Conservation (phyloP, 495 filamentous ascomycete genomes). For the Penicillium atrosanguineum region DNA sequence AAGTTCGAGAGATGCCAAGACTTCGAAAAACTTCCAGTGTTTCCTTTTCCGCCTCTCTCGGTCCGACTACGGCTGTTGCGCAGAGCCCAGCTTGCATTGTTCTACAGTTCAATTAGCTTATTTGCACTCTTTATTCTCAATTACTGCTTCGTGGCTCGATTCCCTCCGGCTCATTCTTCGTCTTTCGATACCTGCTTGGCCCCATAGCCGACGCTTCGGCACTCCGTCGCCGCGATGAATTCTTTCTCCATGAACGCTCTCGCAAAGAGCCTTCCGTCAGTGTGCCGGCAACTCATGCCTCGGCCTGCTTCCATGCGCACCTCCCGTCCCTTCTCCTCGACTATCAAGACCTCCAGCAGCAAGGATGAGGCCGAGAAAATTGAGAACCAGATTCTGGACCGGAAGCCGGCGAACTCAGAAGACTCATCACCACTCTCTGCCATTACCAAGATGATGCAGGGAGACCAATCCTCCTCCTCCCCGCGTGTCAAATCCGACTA, state of each 20-base stretch:
- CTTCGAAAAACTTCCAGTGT: constrained; percentile 46
- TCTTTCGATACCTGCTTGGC: not conserved
- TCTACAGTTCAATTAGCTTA: not conserved
- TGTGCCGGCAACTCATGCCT: constrained; percentile 32
- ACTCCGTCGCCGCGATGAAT: constrained; percentile 30
- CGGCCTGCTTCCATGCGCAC: constrained; percentile 13
- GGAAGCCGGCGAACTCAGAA: constrained; percentile 13
- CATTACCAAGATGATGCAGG: constrained; percentile 36
- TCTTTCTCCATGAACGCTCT: constrained; percentile 34
- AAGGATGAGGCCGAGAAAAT: constrained; percentile 23
- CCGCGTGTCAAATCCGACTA: constrained; percentile 28
- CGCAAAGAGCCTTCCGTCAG: constrained; percentile 33
- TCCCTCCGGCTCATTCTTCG: not conserved
- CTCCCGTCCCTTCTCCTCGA: constrained; percentile 30
- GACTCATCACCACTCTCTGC: constrained; percentile 29
- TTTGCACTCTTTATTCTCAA: not conserved
- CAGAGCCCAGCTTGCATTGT: constrained; percentile 5
- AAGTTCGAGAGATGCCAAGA: constrained; percentile 47
- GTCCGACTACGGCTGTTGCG: constrained; percentile 30
- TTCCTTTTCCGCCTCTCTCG: constrained; percentile 35
- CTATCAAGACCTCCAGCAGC: constrained; percentile 13
- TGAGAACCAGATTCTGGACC: constrained; percentile 33
- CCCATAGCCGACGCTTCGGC: constrained; percentile 10
- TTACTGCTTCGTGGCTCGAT: not conserved
- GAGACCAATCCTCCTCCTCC: constrained; percentile 9